Evolutionary conservation across 345 rosid species (phyloP).

Genomic region (Lepidium africanum): DNA sequence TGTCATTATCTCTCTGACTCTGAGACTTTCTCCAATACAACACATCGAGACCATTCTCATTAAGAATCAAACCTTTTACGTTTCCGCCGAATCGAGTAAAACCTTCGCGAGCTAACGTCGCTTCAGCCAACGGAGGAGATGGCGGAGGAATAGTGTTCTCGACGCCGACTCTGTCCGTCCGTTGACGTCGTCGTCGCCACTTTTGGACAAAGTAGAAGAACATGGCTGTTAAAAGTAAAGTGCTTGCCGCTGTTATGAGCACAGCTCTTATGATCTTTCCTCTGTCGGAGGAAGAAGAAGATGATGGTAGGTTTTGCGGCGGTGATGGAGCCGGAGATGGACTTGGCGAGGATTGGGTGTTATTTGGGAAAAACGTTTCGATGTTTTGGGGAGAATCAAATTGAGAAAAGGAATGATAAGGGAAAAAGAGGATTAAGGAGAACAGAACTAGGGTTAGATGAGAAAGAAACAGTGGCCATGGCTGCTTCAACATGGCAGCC

Average conservation of each 20-base stretch:
- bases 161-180: slow-evolving; percentile 18
- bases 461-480: slow-evolving; percentile 27
- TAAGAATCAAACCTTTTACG: slow-evolving; percentile 41
- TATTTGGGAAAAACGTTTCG: slow-evolving; percentile 49
- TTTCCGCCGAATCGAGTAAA: slow-evolving; percentile 26
- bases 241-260: slow-evolving; percentile 55
- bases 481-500: slow-evolving; percentile 38
- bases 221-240: slow-evolving; percentile 43
- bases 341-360: slow-evolving; percentile 18
- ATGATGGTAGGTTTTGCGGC: slow-evolving; percentile 9
- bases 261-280: slow-evolving; percentile 48
- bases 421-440: background rate
- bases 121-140: background rate
- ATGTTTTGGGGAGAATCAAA: slow-evolving; percentile 46
- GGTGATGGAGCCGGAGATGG: slow-evolving; percentile 3
- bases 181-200: slow-evolving; percentile 29
- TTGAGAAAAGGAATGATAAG: slow-evolving; percentile 34
- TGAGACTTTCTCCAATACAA: slow-evolving; percentile 41
- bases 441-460: background rate
- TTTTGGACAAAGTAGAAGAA: slow-evolving; percentile 46
- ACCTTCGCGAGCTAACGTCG: slow-evolving; percentile 26
- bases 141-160: slow-evolving; percentile 9
- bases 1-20: slow-evolving; percentile 9
- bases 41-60: slow-evolving; percentile 47
- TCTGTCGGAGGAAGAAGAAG: slow-evolving; percentile 3